Conservation (phyloP, 164 flowering plant species). For the Annona squamosa region DNA sequence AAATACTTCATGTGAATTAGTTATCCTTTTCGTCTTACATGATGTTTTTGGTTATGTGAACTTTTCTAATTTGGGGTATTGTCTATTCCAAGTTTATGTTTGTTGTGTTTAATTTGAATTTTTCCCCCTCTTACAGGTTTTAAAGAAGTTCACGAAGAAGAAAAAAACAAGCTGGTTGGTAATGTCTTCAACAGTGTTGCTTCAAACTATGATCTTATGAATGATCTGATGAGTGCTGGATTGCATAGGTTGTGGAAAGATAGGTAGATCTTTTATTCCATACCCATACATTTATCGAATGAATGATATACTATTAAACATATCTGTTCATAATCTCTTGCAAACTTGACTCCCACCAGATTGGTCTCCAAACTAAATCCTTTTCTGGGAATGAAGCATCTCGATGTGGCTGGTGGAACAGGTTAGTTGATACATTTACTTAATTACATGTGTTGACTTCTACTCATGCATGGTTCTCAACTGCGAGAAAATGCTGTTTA, state of each 20-base stretch:
- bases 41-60: too few relatives aligned
- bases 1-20: too few relatives aligned
- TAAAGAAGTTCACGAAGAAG: constrained; percentile 85
- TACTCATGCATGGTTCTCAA: neutral
- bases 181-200: constrained; percentile 88
- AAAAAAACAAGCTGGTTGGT: constrained; percentile 73
- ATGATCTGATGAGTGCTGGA: constrained; percentile 95
- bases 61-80: too few relatives aligned
- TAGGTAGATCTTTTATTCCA: constrained; percentile 33
- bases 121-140: constrained; percentile 43
- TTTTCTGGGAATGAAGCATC: constrained; percentile 96
- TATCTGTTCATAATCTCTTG: neutral
- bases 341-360: constrained; percentile 28
- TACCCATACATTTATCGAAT: constrained; percentile 1
- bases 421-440: constrained; percentile 33
- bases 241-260: constrained; percentile 96
- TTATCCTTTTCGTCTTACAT: too few relatives aligned
- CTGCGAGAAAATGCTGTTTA: too few relatives aligned
- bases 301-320: neutral
- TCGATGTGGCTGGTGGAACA: constrained; percentile 99
- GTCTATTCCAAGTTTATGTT: neutral
- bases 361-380: constrained; percentile 78
- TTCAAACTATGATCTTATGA: constrained; percentile 89
- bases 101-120: neutral
- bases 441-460: neutral